These are phyloP conservation scores for Aspergillus awamori DNA, from an alignment of 2,329 filamentous ascomycete species.

Conservation along the genomic window DNA sequence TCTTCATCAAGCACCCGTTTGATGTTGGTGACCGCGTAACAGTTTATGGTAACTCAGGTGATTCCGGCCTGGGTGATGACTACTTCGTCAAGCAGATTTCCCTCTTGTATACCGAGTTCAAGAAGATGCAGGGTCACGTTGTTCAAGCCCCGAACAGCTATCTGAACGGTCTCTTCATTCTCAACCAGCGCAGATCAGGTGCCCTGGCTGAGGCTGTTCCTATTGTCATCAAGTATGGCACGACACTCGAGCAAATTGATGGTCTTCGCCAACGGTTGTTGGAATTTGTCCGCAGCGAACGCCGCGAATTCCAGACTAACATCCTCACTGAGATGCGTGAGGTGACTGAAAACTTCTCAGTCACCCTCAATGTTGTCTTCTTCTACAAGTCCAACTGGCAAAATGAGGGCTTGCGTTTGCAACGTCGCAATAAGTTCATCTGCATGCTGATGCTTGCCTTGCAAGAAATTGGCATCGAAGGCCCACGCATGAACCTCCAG, in stretches of 20 bases:
- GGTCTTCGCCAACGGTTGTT: constrained; percentile 76
- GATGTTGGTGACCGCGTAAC: constrained; percentile 93
- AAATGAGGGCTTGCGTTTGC: constrained; percentile 87
- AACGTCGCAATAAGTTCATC: constrained; percentile 91
- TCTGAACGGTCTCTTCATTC: constrained; percentile 88
- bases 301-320: constrained; percentile 84
- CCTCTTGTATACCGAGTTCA: constrained; percentile 93
- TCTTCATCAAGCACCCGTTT: constrained; percentile 96
- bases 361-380: constrained; percentile 90
- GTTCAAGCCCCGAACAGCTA: constrained; percentile 95
- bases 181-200: constrained; percentile 90
- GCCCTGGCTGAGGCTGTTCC: constrained; percentile 83
- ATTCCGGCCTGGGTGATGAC: constrained; percentile 78
- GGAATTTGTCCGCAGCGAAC: constrained; percentile 80
- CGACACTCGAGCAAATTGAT: constrained; percentile 79
- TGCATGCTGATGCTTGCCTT: constrained; percentile 87
- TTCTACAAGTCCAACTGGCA: constrained; percentile 98
- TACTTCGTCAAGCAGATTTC: constrained; percentile 97
- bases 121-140: constrained; percentile 96
- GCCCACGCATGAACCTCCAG: constrained; percentile 72
- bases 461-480: constrained; percentile 81
- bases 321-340: constrained; percentile 82
- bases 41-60: constrained; percentile 86
- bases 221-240: constrained; percentile 85
- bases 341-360: constrained; percentile 79